These are phyloP conservation scores for Alternaria sp. DNA, from an alignment of 2,329 filamentous ascomycete species.

Conservation along the genomic window DNA sequence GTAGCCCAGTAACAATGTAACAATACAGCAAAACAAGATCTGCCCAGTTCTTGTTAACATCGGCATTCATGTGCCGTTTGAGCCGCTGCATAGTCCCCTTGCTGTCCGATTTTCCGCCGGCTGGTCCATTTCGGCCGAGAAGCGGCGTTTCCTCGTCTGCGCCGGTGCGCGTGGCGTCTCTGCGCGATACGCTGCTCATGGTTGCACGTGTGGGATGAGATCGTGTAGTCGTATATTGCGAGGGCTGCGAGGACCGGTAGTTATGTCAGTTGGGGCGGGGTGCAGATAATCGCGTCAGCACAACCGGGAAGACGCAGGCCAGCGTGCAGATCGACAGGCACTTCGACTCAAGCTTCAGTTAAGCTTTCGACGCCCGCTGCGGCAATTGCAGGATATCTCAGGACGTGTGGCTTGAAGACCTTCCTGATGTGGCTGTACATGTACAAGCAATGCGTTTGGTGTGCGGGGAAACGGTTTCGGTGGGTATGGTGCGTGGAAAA, in stretches of 20 bases:
- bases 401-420: constrained; percentile 9
- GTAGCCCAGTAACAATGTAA: constrained; percentile 77
- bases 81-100: constrained; percentile 16
- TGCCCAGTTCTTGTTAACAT: constrained; percentile 67
- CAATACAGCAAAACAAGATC: constrained; percentile 74
- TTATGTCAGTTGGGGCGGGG: constrained; percentile 15
- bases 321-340: constrained; percentile 21
- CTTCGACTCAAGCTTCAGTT: constrained; percentile 32
- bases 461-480: constrained; percentile 6
- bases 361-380: constrained; percentile 25
- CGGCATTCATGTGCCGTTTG: constrained; percentile 47
- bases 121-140: constrained; percentile 27
- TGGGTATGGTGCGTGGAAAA: constrained; percentile 15
- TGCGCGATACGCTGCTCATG: constrained; percentile 21
- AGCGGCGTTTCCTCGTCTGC: constrained; percentile 44
- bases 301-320: constrained; percentile 1
- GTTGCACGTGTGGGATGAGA: constrained; percentile 4
- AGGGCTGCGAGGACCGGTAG: constrained; percentile 8
- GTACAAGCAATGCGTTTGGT: constrained; percentile 1
- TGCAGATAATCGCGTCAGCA: background rate
- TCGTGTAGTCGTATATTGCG: constrained; percentile 4
- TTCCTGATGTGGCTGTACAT: constrained; percentile 10
- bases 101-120: constrained; percentile 29
- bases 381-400: constrained; percentile 38
- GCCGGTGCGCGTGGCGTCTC: constrained; percentile 13